A percentile compares a stretch with the other conserved stretches of the same genome.
These are phyloP conservation scores for Dactylonectria macrodidyma DNA, from an alignment of 2,329 filamentous ascomycete species.

Conservation along the genomic window DNA sequence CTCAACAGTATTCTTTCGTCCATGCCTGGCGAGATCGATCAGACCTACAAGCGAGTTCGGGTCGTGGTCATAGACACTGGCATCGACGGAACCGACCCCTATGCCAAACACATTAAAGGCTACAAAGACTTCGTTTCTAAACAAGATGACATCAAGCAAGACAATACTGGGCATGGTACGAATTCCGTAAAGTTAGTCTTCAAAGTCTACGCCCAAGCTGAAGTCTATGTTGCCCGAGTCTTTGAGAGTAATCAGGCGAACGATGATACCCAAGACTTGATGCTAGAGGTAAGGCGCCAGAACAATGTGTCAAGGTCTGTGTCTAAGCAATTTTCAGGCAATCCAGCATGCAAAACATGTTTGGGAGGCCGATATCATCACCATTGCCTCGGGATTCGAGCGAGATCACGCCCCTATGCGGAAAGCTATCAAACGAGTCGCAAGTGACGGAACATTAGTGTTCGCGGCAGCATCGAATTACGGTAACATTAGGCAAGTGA, in stretches of 20 bases:
- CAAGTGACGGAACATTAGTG: constrained; percentile 5
- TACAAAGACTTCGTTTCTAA: constrained; percentile 26
- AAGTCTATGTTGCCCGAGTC: constrained; percentile 22
- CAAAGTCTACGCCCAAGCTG: constrained; percentile 18
- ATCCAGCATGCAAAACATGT: constrained; percentile 13
- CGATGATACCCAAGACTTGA: constrained; percentile 23
- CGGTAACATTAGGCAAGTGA: constrained; percentile 26
- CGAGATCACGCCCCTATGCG: constrained; percentile 6
- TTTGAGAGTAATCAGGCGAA: constrained; percentile 21
- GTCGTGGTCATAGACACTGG: constrained; percentile 19
- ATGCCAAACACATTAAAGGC: constrained; percentile 9
- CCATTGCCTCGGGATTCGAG: constrained; percentile 29
- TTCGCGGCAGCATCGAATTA: constrained; percentile 33
- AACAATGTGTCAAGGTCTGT: no score
- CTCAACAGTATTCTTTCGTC: constrained; percentile 15
- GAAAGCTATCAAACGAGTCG: constrained; percentile 18
- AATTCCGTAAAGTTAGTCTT: constrained; percentile 19
- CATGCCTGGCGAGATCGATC: constrained; percentile 9
- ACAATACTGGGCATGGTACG: constrained; percentile 23
- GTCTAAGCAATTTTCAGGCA: constrained; percentile 6
- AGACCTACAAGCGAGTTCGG: constrained; percentile 4
- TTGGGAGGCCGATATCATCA: constrained; percentile 30
- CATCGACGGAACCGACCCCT: constrained; percentile 8
- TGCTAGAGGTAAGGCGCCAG: constrained; percentile 17
- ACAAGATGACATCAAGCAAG: constrained; percentile 14